These are phyloP conservation scores for Kwoniella mangroviensis DNA, from an alignment of 768 basidiomycete genomes.

Conservation along the genomic window DNA sequence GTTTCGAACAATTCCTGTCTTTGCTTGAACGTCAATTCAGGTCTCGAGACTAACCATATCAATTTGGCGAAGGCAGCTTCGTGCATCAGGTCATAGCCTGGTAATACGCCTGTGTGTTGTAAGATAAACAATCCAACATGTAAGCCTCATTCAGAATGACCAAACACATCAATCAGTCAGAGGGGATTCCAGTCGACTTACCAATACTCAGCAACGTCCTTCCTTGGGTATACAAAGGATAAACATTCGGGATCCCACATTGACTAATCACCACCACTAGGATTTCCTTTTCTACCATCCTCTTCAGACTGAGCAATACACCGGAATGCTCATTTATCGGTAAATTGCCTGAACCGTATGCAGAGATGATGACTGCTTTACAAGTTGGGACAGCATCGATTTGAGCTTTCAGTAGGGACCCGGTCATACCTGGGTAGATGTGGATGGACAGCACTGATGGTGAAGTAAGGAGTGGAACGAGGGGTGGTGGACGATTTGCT, in stretches of 20 bases:
- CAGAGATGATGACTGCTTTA: constrained; percentile 45
- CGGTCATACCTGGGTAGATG: constrained; percentile 51
- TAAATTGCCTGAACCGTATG: constrained; percentile 49
- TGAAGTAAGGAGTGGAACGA: constrained; percentile 31
- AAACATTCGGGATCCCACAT: constrained; percentile 50
- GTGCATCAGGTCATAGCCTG: constrained; percentile 52
- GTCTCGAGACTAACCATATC: constrained; percentile 47
- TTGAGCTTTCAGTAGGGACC: constrained; percentile 44
- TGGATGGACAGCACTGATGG: constrained; percentile 43
- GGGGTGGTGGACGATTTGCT: constrained; percentile 36
- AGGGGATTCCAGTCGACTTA: constrained; percentile 4
- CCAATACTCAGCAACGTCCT: constrained; percentile 42
- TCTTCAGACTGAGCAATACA: constrained; percentile 34
- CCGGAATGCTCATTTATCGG: constrained; percentile 42
- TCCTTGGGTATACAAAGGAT: constrained; percentile 52
- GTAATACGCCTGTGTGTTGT: constrained; percentile 35
- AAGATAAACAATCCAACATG: not conserved
- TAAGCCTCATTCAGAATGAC: not conserved
- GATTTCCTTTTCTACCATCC: constrained; percentile 45
- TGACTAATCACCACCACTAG: constrained; percentile 52
- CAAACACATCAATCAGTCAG: not conserved
- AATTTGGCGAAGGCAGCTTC: constrained; percentile 54
- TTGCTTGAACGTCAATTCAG: constrained; percentile 46
- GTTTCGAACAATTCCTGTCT: constrained; percentile 45
- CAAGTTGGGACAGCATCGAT: constrained; percentile 46